Base-by-base conservation (phyloP, 225 moss, liverwort and hornwort genomes). In the Rhytidiadelphus loreus region DNA sequence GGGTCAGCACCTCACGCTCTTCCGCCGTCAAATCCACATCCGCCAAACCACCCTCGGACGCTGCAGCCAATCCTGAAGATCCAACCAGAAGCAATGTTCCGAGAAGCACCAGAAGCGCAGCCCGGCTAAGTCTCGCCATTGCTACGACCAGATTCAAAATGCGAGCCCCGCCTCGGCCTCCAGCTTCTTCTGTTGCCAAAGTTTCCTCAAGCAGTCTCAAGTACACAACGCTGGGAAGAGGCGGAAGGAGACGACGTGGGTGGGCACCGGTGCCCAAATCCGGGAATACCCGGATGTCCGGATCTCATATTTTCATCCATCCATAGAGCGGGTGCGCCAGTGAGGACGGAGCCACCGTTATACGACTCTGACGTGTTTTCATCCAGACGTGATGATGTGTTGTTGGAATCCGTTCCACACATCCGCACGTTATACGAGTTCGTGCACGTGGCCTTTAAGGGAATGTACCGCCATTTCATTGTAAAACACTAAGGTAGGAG, bases 61-160 rank as follows among this genome's bases (percentile, higher is more conserved):
- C 81, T 39, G 85, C 46, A 12, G 62, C 60, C 22, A 81, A 89
- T 66, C 75, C 69, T 28, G 57, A 16, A 8, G 70, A 80, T 68
- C 76, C 91, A 6, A 88, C 64, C 50, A 91, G 35, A 33, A 93
- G 52, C 58, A 93, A 62, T 30, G 91, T 33, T 13, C 57, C 91
- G 61, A 93, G 76, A 53, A 91, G 30, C 75, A 88, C 29, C 64
- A 93, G 70, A 32, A 91, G 71, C 88, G 88, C 85, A 65, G 87
- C 65, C n/a, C 87, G 77, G 64, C 85, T 77, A 37, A 86, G 50
- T 39, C 32, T 77, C 91, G 76, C 91, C 93, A 93, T 93, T 8
- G 88, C 72, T 73, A 50, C 85, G 60, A 80, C 75, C 90, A 21
- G 68, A 80, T 83, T 73, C 88, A 39, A 41, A 74, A 82, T 61